Evolutionary conservation across 2,329 filamentous ascomycete genomes (phyloP).

Genomic region (Aspergillus sclerotialis): DNA sequence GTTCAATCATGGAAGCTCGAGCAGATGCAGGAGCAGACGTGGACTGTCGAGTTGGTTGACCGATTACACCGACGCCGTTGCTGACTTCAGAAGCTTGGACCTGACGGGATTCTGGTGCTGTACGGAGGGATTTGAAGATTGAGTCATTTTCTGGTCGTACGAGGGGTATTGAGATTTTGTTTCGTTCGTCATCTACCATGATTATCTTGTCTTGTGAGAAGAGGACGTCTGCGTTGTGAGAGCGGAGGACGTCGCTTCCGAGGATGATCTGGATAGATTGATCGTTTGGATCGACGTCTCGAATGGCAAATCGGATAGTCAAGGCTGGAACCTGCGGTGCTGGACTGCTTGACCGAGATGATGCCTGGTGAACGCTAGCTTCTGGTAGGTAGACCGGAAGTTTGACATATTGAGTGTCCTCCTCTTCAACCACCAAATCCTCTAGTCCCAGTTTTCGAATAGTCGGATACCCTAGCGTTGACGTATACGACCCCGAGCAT

Average conservation of each 20-base stretch:
- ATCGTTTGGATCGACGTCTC: conserved; percentile 42
- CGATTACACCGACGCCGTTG: conserved; percentile 31
- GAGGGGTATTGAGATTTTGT: conserved; percentile 83
- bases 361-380: conserved; percentile 68
- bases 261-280: conserved; percentile 75
- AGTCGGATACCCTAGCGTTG: conserved; percentile 69
- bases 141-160: conserved; percentile 84
- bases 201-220: conserved; percentile 89
- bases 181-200: conserved; percentile 77
- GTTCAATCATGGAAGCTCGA: conserved; percentile 16
- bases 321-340: conserved; percentile 75
- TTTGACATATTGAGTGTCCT: conserved; percentile 62
- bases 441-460: conserved; percentile 66
- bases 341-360: conserved; percentile 65
- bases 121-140: conserved; percentile 70
- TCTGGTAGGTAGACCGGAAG: conserved; percentile 85
- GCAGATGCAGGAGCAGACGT: conserved; percentile 19
- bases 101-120: conserved; percentile 34
- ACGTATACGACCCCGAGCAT: conserved; percentile 85
- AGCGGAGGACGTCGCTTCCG: conserved; percentile 78
- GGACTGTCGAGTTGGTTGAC: conserved; percentile 20
- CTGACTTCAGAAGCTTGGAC: no score
- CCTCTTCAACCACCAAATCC: conserved; percentile 59
- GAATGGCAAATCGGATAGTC: conserved; percentile 69
- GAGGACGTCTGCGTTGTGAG: conserved; percentile 82